Conservation (phyloP, 768 basidiomycete genomes). For the Macrocybe gigantea region DNA sequence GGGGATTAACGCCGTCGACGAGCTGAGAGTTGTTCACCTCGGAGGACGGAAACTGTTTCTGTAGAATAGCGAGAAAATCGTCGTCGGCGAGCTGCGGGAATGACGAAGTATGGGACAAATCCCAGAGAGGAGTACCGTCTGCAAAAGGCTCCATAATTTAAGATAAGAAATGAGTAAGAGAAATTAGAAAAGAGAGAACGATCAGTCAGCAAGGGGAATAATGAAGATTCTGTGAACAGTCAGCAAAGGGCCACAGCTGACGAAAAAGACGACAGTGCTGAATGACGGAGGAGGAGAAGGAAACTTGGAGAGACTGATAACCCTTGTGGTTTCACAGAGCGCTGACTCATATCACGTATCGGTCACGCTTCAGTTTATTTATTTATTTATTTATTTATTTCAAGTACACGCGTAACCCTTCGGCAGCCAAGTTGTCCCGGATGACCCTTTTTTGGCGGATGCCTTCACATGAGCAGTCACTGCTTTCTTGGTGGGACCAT, state of each 20-base stretch:
- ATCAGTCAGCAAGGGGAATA: conserved; percentile 3
- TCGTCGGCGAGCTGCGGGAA: conserved; percentile 67
- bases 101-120: conserved; percentile 50
- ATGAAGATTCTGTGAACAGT: too few species aligned
- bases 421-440: background rate
- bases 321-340: conserved; percentile 3
- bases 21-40: conserved; percentile 13
- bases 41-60: conserved; percentile 60
- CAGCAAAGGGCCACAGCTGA: too few species aligned
- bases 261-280: background rate
- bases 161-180: background rate
- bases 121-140: conserved; percentile 56
- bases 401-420: background rate
- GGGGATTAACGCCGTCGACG: conserved; percentile 50
- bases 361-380: conserved; percentile 7
- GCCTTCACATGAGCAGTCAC: too few species aligned
- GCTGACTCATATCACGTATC: conserved; percentile 11
- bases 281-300: conserved; percentile 2
- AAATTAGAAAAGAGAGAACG: background rate
- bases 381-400: conserved; percentile 8
- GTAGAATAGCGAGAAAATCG: conserved; percentile 71
- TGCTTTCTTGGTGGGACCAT: too few species aligned
- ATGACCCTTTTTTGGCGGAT: too few species aligned
- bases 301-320: conserved; percentile 3
- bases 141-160: conserved; percentile 43